A percentile compares a stretch with the other conserved stretches of the same genome.
Evolutionary conservation across 129 eudicot genomes (phyloP).

Genomic region (Centaurea solstitialis): DNA sequence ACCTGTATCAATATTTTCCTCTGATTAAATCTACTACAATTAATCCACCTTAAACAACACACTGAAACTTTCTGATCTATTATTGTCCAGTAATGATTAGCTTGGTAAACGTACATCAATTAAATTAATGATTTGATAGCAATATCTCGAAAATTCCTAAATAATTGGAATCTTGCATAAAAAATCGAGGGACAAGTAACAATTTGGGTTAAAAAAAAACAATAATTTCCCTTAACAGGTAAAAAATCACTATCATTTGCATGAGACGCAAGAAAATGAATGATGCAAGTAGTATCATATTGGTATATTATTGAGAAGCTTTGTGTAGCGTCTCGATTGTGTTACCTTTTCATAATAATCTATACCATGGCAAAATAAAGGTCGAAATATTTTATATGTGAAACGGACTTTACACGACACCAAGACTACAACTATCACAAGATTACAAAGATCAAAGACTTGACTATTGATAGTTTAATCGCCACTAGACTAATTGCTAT

Average conservation of each 20-base stretch:
- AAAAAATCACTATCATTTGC: neutral
- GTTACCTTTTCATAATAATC: neutral
- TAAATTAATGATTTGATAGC: too few species aligned
- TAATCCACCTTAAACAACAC: too few species aligned
- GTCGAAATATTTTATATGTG: neutral
- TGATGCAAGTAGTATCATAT: slow-evolving; percentile 7
- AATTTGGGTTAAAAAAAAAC: too few species aligned
- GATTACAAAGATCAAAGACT: neutral
- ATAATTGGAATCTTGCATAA: too few species aligned
- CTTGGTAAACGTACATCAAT: too few species aligned
- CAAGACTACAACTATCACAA: neutral
- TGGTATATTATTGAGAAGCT: neutral
- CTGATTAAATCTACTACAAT: too few species aligned
- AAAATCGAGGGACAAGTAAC: too few species aligned
- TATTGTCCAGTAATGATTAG: too few species aligned
- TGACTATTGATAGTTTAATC: neutral
- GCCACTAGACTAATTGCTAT: neutral
- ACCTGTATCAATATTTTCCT: too few species aligned
- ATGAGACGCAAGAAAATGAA: neutral
- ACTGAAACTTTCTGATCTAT: too few species aligned
- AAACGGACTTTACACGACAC: neutral
- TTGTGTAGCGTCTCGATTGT: neutral
- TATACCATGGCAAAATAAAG: neutral
- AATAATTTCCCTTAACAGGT: neutral
- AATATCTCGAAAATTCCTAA: too few species aligned